Conservation (phyloP, 331 rosid species). For the Telfairia occidentalis region DNA sequence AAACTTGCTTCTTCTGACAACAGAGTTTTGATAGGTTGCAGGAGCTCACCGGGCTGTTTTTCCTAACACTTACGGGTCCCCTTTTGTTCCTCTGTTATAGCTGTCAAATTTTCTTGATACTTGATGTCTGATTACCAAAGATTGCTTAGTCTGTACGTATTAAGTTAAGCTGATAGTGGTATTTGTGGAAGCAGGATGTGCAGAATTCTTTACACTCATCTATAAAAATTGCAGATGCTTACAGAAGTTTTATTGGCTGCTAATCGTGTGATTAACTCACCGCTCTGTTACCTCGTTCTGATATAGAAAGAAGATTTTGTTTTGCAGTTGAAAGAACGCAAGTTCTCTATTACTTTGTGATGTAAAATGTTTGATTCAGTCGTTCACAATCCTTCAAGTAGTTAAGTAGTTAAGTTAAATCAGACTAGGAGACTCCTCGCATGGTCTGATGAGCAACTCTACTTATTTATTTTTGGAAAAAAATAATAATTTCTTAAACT, state of each 20-base stretch:
- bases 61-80: not conserved
- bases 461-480: no score
- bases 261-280: not conserved
- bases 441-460: no score
- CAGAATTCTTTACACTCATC: slow-evolving; percentile 1
- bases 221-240: not conserved
- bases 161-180: not conserved
- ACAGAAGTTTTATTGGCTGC: not conserved
- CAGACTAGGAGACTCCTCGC: no score
- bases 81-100: not conserved
- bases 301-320: not conserved
- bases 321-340: no score
- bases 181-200: not conserved
- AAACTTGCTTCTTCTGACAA: slow-evolving; percentile 1
- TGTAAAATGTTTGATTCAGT: no score
- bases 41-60: slow-evolving; percentile 3
- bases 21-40: slow-evolving; percentile 4
- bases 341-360: no score
- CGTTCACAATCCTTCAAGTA: no score
- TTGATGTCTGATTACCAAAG: not conserved
- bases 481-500: no score
- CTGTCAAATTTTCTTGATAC: not conserved
- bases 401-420: no score
- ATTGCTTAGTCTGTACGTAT: not conserved
- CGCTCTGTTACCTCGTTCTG: not conserved